A percentile compares a stretch with the other conserved stretches of the same genome.
phyloP scores from a whole-genome alignment of 768 basidiomycete genomes.

The Boletus vinaceobasis region DNA sequence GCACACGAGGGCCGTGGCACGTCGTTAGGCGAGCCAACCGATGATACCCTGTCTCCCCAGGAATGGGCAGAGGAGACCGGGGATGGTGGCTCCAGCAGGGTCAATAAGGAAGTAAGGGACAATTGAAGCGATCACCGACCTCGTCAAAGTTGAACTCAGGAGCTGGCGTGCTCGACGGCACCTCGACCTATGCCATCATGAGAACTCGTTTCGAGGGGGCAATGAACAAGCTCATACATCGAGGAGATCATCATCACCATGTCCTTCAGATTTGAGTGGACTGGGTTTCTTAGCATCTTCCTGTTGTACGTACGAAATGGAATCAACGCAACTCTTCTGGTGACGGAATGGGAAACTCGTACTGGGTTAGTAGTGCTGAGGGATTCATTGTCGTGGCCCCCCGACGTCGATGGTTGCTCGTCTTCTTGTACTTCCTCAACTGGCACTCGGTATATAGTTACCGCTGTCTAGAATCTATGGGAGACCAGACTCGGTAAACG shows the following conservation, averaged over 20 bases:
- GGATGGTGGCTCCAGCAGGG: not conserved
- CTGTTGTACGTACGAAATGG: not conserved
- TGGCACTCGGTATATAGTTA: constrained; percentile 32
- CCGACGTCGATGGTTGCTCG: no score
- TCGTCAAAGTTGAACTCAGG: not conserved
- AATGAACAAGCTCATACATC: not conserved
- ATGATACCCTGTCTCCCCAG: not conserved
- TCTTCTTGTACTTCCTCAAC: no score
- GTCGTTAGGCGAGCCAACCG: not conserved
- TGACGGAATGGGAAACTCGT: no score
- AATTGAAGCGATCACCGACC: not conserved
- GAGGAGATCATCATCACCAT: not conserved
- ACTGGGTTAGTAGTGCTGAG: no score
- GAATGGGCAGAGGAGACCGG: not conserved
- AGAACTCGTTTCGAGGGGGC: not conserved
- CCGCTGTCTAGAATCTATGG: constrained; percentile 73
- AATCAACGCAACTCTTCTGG: no score
- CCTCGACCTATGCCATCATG: not conserved
- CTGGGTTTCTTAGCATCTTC: not conserved
- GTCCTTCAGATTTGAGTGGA: no score
- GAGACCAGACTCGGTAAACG: constrained; percentile 57
- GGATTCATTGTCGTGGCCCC: no score
- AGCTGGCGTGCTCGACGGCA: not conserved
- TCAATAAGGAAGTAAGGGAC: not conserved
- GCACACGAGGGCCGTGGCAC: no score